phyloP scores from a whole-genome alignment of 2,329 filamentous ascomycete species.

The Monilinia aucupariae region DNA sequence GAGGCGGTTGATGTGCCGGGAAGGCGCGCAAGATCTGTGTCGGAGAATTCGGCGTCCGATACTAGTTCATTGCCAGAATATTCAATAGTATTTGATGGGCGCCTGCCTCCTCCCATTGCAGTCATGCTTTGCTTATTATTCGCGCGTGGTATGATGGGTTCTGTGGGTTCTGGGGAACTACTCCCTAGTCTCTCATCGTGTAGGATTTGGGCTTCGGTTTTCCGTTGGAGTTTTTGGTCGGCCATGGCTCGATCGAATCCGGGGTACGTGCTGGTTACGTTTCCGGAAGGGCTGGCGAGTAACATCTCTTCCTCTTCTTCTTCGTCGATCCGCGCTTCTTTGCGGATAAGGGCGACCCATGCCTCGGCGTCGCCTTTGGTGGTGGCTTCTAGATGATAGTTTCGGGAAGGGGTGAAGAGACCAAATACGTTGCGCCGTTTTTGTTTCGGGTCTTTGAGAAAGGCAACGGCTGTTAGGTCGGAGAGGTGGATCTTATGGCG shows the following conservation, averaged over 20 bases:
- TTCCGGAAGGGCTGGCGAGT: conserved; percentile 58
- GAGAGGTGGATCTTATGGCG: conserved; percentile 82
- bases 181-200: conserved; percentile 35
- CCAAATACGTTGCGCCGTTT: conserved; percentile 85
- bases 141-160: conserved; percentile 28
- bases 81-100: conserved; percentile 57
- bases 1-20: conserved; percentile 31
- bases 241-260: conserved; percentile 32
- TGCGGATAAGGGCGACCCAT: conserved; percentile 80
- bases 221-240: conserved; percentile 26
- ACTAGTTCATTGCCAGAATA: conserved; percentile 66
- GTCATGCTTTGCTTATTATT: conserved; percentile 26
- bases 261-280: conserved; percentile 25
- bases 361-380: conserved; percentile 70
- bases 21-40: conserved; percentile 48
- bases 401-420: conserved; percentile 83
- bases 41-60: conserved; percentile 84
- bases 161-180: conserved; percentile 57
- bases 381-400: conserved; percentile 81
- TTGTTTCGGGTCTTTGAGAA: conserved; percentile 83
- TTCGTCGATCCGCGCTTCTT: conserved; percentile 77
- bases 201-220: conserved; percentile 20
- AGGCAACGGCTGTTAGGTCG: conserved; percentile 84
- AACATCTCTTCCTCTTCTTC: conserved; percentile 84
- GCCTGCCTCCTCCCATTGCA: conserved; percentile 35